Evolutionary conservation across 805 yeast genomes (phyloP), one percentile per base, ranked within the genome.

Genomic region (Yarrowia sp.): DNA sequence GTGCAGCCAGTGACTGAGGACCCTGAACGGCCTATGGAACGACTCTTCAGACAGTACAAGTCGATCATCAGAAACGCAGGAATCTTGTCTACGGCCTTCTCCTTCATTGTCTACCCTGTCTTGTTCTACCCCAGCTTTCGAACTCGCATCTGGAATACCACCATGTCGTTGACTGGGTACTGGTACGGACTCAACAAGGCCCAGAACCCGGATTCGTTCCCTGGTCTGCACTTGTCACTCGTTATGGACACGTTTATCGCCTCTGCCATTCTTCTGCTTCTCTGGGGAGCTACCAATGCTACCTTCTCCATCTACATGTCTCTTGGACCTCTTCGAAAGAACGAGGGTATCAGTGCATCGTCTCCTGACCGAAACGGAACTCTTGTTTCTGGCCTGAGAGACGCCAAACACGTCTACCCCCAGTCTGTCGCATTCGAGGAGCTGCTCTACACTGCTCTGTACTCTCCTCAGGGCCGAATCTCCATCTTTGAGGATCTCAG

Each of bases 351-450:
- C 39, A 72, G 76, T 41, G 68, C 66, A 13, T 66, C 66, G 14
- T 71, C 79, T 7, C 65, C 67, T 7, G 75, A 73, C 66, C 72
- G 72, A 9, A 78, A 78, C 45, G 77, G 74, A n/a, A 72, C 80
- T 8, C 68, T 78, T 41, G 67, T 78, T 3, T 68, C 75, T 6
- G 82, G 81, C 1, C 68, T 79, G 38, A 48, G 69, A 6, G 66
- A 70, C 14, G n/a, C 45, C 3, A 66, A 66, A 10, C 67, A 71
- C 22, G 70, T 71, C 1, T 68, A 75, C 9, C 69, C 76, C 5
- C 68, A 72, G 50, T 66, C 74, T 8, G 67, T 71, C 17, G 81
- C 82, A 0, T 79, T 76, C 71, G 72, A 74, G 51, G 81, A 78
- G 65, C 70, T 79, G 10, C 62, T 67, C 14, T 65, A 66, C 28